These are phyloP conservation scores for Akanthomyces uredinophilus DNA, from an alignment of 2,329 filamentous ascomycete genomes.

Conservation along the genomic window DNA sequence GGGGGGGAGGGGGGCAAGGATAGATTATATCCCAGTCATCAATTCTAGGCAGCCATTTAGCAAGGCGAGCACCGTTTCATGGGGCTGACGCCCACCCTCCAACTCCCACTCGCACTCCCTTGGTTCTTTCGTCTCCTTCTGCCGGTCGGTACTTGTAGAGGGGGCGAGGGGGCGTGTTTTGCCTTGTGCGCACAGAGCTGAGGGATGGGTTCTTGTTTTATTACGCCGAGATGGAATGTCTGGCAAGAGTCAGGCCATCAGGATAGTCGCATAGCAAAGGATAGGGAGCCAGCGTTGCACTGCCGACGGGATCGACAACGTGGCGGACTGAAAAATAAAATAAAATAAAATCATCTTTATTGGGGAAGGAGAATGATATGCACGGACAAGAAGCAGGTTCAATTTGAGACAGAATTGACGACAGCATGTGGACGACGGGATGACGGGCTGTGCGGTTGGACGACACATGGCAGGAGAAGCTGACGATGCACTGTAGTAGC, in stretches of 20 bases:
- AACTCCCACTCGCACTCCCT: background rate
- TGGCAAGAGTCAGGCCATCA: background rate
- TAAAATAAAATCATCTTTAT: background rate
- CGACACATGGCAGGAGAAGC: too few relatives aligned
- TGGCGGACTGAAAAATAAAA: background rate
- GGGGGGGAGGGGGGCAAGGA: too few relatives aligned
- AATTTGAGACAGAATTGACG: too few relatives aligned
- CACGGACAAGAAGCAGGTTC: background rate
- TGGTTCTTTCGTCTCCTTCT: background rate
- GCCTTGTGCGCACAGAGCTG: slow-evolving; percentile 8
- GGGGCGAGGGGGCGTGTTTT: background rate
- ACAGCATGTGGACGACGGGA: too few relatives aligned
- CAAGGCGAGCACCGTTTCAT: background rate
- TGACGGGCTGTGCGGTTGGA: too few relatives aligned
- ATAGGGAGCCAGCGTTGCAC: too few relatives aligned
- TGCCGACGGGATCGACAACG: too few relatives aligned
- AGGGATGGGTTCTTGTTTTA: background rate
- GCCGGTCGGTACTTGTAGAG: background rate
- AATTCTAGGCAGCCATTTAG: slow-evolving; percentile 9
- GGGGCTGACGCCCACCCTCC: background rate
- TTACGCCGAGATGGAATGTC: slow-evolving; percentile 1
- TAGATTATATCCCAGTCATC: background rate
- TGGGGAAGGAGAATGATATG: background rate
- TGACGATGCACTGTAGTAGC: too few relatives aligned
- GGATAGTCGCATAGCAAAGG: too few relatives aligned